A percentile compares a stretch with the other conserved stretches of the same genome.
These are phyloP conservation scores for Aleurites moluccanus DNA, from an alignment of 441 rosid genomes.

Conservation along the genomic window DNA sequence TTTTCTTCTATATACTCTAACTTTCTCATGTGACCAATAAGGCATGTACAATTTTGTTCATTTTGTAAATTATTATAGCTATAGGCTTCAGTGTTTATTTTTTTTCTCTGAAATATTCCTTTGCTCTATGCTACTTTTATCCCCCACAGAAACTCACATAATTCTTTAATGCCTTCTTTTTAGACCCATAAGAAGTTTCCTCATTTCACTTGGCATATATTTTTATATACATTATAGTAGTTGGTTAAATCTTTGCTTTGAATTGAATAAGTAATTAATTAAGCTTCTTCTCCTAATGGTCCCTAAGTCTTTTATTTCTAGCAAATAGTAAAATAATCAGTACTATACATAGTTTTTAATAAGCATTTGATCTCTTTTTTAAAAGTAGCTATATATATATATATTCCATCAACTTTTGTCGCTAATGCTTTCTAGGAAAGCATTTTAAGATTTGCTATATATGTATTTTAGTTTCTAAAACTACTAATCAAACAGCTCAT, in stretches of 20 bases:
- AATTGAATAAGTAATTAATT: not conserved
- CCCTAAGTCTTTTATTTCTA: not conserved
- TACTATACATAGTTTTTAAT: not conserved
- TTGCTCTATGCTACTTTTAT: not conserved
- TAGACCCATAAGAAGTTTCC: not conserved
- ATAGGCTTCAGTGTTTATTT: not conserved
- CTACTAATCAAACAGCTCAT: not conserved
- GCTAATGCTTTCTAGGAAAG: not conserved
- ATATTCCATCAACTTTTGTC: constrained; percentile 18
- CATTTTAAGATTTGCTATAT: not conserved
- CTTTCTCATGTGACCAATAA: constrained; percentile 10
- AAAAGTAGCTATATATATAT: not conserved
- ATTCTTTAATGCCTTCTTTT: not conserved
- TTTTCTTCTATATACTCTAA: not conserved
- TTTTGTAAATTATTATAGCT: no score
- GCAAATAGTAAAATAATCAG: not conserved
- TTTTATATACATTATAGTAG: not conserved
- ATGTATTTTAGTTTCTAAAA: not conserved
- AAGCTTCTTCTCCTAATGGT: not conserved
- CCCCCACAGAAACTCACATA: not conserved
- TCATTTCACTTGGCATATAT: not conserved
- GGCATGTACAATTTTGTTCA: not conserved
- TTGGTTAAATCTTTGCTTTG: not conserved
- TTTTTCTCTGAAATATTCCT: constrained; percentile 2
- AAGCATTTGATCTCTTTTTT: not conserved